Evolutionary conservation across 2,329 filamentous ascomycete species (phyloP), one percentile per base, ranked within the genome.

Genomic region (Tolypocladium tundrense): DNA sequence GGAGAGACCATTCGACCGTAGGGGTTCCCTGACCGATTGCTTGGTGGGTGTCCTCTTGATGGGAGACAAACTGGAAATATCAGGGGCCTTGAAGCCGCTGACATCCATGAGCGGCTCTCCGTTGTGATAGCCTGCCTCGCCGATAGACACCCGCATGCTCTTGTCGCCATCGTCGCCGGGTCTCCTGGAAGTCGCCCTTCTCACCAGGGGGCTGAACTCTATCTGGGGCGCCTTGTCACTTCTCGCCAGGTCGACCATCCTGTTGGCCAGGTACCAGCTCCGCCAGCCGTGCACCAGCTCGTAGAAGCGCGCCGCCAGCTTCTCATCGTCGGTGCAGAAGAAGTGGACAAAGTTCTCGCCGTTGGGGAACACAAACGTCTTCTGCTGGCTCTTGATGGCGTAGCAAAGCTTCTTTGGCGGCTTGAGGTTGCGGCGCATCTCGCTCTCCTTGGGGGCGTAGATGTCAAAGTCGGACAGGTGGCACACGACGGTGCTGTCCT

Each of bases 401-500:
- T 89, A 93, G 73, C 90, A 96, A 64, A 86, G 80, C 67, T 87
- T 88, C 72, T 94, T 96, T 0, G 93, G 93, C 1, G 91, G 88
- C 66, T 88, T 91, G 56, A 97, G 79, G 62, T 84, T 81, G 66
- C 87, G 88, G 42, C 83, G 79, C 61, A 85, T 74, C 63, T 90
- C 85, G 51, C 83, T 81, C 55, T 83, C 79, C 6, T 85, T 90
- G 1, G 90, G 88, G 1, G 80, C 83, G 73, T 97, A 97, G 54
- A 97, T 88, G 68, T 97, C 93, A 70, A 93, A 97, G 72, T 97
- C 92, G 2, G 90, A 91, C 53, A 97, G 72, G 72, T 96, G 91
- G 70, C 90, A 96, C 40, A 96, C 77, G 60, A 83, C 87, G 14
- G 79, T 73, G 39, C 80, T 76, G 56, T 92, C 88, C 69, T 91